Evolutionary conservation across 78 protist species (phyloP), one percentile per base, ranked within the genome.

Genomic region (Isochrysis galbana): DNA sequence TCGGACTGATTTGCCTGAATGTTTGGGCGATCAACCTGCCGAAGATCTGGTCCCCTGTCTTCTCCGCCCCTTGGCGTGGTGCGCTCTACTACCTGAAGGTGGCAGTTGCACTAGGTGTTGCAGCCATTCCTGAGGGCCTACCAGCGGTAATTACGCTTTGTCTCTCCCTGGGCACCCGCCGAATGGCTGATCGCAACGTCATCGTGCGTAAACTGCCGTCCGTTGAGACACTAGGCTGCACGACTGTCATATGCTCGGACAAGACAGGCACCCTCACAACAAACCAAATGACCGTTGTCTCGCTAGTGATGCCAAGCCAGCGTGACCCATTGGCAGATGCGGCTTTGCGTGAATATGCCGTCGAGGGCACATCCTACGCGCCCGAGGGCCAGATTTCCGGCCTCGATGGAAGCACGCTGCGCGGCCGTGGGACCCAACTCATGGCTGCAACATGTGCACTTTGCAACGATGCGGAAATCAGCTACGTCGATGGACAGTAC

Each of bases 201-300:
- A 46, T 98, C 61, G 99, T 99, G 22, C 94, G 96, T 38, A 84
- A 82, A 34, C 72, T 96, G n/a, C 95, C 94, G 3, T 95, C 98
- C 38, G 99, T 99, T 82, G 99, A 97, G 92, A 98, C 99, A 3
- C 98, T 98, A 0, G 99, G 99, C 29, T 94, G 97, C 61, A 92
- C 96, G 72, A 78, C 97, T n/a, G 96, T 98, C 83, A 96, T 99
- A 70, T 96, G 98, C 96, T 91, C 97, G 14, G 99, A 99, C 94
- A 99, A 99, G 96, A 99, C 99, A 3, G 99, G 99, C 70, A 99
- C 99, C 4, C 93, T 99, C 32, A 99, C 99, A 42, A 91, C 93
- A 29, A 96, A 96, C 93, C 78, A 94, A 93, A 98, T 99, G 99
- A 32, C 86, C 2, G 97, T 90, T 3, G 38, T 29, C 25, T 0